Evolutionary conservation across 2,329 filamentous ascomycete species (phyloP), one percentile per base, ranked within the genome.

Genomic region (Talaromyces sp.): DNA sequence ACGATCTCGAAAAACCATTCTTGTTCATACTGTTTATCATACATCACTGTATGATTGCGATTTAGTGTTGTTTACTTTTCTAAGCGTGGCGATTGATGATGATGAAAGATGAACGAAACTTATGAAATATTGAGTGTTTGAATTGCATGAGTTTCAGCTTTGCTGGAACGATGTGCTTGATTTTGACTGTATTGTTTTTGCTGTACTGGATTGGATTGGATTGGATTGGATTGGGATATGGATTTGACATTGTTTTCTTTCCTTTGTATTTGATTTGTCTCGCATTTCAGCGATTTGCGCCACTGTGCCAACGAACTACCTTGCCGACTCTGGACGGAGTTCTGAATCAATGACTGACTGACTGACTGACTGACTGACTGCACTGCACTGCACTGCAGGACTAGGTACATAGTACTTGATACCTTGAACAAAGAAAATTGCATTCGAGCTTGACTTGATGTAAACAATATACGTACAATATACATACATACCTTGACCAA

Each of bases 91-190:
- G 72, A 70, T 69, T 70, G 69, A 54, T 70, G 74, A 73, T 76
- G 74, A 76, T 76, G 75, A 78, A 75, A 78, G 72, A 75, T 75
- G 75, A 73, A 79, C 74, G 76, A 78, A 75, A 70, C 71, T 77
- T 74, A 78, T 76, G 76, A 77, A 75, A 73, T 74, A 67, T 69
- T 51, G 59, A 65, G 67, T 67, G 68, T 61, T 65, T 68, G 58
- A 58, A 19, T 64, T 64, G 43, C 66, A 64, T 59, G 58, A 54
- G 36, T 60, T 40, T 34, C 58, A 54, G 36, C 29, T 47, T 47
- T 8, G 40, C 51, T 58, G 38, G 70, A 71, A 66, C 68, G 65
- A 69, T 68, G 47, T 58, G 43, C 54, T 49, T 63, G 60, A 59
- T 51, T 49, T 58, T 47, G 36, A 51, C 47, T 67, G 40, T 43